Evolutionary conservation across 352 stramenopile genomes (phyloP).

Genomic region (Globisporangium cylindrosporum): DNA sequence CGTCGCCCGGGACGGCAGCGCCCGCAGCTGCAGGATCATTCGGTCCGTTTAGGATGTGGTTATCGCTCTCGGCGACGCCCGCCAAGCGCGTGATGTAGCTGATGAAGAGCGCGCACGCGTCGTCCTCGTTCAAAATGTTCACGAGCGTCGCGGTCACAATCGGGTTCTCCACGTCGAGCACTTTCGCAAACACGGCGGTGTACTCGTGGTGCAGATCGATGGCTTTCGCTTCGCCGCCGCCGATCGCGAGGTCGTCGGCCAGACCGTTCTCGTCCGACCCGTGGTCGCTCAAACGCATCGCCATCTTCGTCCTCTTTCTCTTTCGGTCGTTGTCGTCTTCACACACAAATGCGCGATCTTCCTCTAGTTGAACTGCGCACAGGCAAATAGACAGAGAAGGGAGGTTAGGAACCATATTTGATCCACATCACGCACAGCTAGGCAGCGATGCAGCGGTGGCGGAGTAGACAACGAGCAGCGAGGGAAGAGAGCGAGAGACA

Average conservation of each 20-base stretch:
- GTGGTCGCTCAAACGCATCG: constrained; percentile 14
- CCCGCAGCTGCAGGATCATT: constrained; percentile 28
- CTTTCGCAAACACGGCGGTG: constrained; percentile 36
- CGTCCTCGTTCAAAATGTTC: constrained; percentile 53
- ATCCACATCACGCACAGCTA: not conserved
- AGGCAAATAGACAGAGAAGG: not conserved
- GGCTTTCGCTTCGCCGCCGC: not conserved
- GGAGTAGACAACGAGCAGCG: not conserved
- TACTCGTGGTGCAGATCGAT: constrained; percentile 19
- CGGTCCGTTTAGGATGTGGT: constrained; percentile 43
- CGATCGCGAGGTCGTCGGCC: constrained; percentile 2
- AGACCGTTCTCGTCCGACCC: not conserved
- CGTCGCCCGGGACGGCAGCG: not conserved
- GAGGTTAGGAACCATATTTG: not conserved
- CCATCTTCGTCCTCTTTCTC: not conserved
- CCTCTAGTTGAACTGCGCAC: not conserved
- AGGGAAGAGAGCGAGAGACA: not conserved
- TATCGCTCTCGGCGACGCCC: constrained; percentile 21
- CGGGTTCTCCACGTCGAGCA: constrained; percentile 53
- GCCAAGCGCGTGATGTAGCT: constrained; percentile 62
- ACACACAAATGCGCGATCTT: not conserved
- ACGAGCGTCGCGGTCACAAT: constrained; percentile 54
- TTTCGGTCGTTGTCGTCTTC: not conserved
- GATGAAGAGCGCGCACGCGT: constrained; percentile 58
- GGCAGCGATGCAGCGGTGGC: too few species aligned